Evolutionary conservation across 805 yeast species (phyloP).

Genomic region (Cyberlindnera lachancei): DNA sequence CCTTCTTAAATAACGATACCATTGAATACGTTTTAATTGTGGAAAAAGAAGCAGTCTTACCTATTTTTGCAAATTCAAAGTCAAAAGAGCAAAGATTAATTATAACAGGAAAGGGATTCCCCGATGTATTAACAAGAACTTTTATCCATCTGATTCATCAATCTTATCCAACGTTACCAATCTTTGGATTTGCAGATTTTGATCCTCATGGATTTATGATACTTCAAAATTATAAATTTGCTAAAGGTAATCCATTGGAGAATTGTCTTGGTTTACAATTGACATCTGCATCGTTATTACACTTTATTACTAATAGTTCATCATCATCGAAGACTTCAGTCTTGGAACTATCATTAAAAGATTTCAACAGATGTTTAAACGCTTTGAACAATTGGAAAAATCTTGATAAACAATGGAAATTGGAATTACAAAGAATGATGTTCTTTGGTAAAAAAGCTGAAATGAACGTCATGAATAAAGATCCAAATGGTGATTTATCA

Average conservation of each 20-base stretch:
- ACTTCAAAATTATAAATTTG: conserved; percentile 35
- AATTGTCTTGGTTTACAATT: conserved; percentile 11
- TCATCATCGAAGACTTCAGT: no score
- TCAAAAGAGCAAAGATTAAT: conserved; percentile 24
- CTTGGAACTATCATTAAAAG: conserved; percentile 21
- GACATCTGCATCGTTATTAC: conserved; percentile 13
- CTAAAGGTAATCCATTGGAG: conserved; percentile 6
- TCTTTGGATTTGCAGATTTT: conserved; percentile 49
- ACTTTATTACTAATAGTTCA: conserved; percentile 12
- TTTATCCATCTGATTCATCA: conserved; percentile 30
- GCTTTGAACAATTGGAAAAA: conserved; percentile 13
- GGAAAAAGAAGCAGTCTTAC: conserved; percentile 49
- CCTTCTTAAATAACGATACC: no score
- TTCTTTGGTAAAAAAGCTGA: conserved; percentile 52
- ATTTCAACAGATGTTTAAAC: conserved; percentile 20
- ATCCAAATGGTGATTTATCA: conserved; percentile 1
- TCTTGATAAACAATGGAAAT: conserved; percentile 12
- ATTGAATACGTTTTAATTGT: conserved; percentile 31
- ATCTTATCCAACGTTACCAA: conserved; percentile 22
- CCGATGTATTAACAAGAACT: conserved; percentile 47
- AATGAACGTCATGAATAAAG: conserved; percentile 37
- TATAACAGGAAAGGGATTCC: conserved; percentile 66
- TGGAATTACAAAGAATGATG: conserved; percentile 53
- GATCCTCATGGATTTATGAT: conserved; percentile 64
- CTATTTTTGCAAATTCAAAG: conserved; percentile 22